Evolutionary conservation across 2,329 filamentous ascomycete species (phyloP).

Genomic region (Plenodomus biglobosus): DNA sequence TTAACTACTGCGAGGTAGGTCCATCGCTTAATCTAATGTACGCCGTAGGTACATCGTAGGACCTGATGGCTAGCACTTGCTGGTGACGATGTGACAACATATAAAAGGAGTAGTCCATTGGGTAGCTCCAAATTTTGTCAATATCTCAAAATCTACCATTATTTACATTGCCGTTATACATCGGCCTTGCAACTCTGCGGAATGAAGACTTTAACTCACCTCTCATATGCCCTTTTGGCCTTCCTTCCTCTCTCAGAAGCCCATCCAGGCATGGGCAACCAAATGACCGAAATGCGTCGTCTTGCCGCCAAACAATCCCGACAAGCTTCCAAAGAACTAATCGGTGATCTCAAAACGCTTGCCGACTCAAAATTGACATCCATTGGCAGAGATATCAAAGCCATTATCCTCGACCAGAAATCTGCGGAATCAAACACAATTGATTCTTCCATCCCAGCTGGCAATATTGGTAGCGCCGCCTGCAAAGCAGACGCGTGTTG

Average conservation of each 20-base stretch:
- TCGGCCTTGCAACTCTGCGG: neutral
- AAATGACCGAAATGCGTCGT: constrained; percentile 21
- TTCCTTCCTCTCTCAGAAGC: constrained; percentile 16
- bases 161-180: neutral
- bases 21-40: constrained; percentile 7
- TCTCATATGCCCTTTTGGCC: constrained; percentile 23
- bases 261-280: constrained; percentile 36
- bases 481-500: constrained; percentile 42
- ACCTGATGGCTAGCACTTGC: neutral
- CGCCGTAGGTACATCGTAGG: constrained; percentile 6
- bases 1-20: neutral
- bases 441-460: constrained; percentile 27
- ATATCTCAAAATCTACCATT: neutral
- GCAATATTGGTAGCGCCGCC: constrained; percentile 34
- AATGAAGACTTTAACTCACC: constrained; percentile 13
- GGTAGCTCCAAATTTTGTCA: neutral
- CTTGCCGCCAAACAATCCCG: constrained; percentile 21
- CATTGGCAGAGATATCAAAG: constrained; percentile 41
- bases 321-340: constrained; percentile 34
- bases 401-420: constrained; percentile 33
- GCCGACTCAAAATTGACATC: constrained; percentile 33
- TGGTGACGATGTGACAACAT: neutral
- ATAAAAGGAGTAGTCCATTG: neutral
- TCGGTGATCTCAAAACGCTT: constrained; percentile 40
- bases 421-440: constrained; percentile 25